Conservation (phyloP, 306 rosid genomes). For the Citrullus colocynthis region DNA sequence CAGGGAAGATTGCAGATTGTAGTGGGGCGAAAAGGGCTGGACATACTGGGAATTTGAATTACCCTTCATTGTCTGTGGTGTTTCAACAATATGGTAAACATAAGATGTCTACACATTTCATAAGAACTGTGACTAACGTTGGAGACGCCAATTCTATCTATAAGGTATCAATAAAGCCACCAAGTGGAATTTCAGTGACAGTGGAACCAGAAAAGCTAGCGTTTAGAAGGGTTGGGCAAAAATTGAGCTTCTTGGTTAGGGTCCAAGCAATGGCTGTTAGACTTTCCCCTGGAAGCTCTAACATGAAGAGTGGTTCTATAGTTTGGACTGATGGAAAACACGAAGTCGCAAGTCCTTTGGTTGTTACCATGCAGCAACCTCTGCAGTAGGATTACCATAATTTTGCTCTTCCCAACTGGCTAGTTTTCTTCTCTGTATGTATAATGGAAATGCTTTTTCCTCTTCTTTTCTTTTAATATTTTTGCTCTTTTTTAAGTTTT, state of each 20-base stretch:
- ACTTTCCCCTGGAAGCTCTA: slow-evolving; percentile 65
- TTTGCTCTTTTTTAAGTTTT: slow-evolving; percentile 14
- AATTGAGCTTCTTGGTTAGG: slow-evolving; percentile 69
- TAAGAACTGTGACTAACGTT: slow-evolving; percentile 72
- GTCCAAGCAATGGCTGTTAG: slow-evolving; percentile 48
- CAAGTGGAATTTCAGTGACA: slow-evolving; percentile 37
- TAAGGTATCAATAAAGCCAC: slow-evolving; percentile 40
- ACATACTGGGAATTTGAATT: slow-evolving; percentile 69
- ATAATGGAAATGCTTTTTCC: slow-evolving; percentile 15
- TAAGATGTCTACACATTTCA: slow-evolving; percentile 71
- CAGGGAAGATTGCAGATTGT: slow-evolving; percentile 61
- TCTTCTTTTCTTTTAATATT: not conserved
- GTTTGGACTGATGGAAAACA: slow-evolving; percentile 82
- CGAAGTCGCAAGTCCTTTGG: slow-evolving; percentile 63
- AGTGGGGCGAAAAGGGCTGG: slow-evolving; percentile 59
- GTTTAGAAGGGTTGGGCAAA: slow-evolving; percentile 69
- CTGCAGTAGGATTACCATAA: slow-evolving; percentile 28
- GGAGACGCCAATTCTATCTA: slow-evolving; percentile 65
- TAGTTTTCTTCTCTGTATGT: slow-evolving; percentile 26
- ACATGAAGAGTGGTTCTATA: slow-evolving; percentile 46
- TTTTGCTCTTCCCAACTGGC: slow-evolving; percentile 17
- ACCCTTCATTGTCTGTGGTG: slow-evolving; percentile 64
- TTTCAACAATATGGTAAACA: slow-evolving; percentile 71
- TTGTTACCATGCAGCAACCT: slow-evolving; percentile 90
- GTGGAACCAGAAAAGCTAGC: slow-evolving; percentile 58